Percentiles rank a stretch among this genome's conserved stretches.
Evolutionary conservation across 805 yeast species (phyloP).

Genomic region (Candida nonsorbophila): DNA sequence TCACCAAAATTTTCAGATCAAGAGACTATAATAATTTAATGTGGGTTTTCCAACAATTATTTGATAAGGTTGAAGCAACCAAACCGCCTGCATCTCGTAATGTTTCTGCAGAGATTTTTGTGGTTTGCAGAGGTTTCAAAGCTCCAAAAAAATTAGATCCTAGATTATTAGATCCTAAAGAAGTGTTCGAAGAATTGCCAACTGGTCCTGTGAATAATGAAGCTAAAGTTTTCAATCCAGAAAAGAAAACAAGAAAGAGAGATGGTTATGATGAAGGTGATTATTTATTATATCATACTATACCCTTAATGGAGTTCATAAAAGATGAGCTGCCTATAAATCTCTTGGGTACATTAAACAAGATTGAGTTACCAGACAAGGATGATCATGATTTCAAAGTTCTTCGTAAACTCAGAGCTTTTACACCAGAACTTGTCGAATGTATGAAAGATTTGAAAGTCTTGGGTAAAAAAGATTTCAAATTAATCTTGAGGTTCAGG

Average conservation of each 20-base stretch:
- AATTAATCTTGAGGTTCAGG: constrained; percentile 81
- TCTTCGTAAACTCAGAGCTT: constrained; percentile 65
- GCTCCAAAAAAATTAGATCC: constrained; percentile 97
- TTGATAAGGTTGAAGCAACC: constrained; percentile 96
- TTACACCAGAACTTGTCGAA: constrained; percentile 72
- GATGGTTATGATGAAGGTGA: constrained; percentile 97
- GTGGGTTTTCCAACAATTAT: constrained; percentile 96
- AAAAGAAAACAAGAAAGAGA: constrained; percentile 82
- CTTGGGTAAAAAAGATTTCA: constrained; percentile 90
- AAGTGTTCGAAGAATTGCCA: constrained; percentile 88
- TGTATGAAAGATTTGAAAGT: constrained; percentile 91
- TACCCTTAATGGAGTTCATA: constrained; percentile 76
- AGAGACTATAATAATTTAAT: constrained; percentile 94
- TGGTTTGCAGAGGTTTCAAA: constrained; percentile 91
- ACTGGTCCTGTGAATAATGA: constrained; percentile 70
- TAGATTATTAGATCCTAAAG: constrained; percentile 81
- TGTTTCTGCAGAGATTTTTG: constrained; percentile 98
- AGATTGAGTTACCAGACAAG: constrained; percentile 49
- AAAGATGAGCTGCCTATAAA: constrained; percentile 79
- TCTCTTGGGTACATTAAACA: constrained; percentile 67
- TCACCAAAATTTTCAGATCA: constrained; percentile 96
- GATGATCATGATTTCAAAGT: constrained; percentile 67
- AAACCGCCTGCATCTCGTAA: constrained; percentile 99
- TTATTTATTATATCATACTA: constrained; percentile 60
- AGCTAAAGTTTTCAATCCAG: constrained; percentile 93